Evolutionary conservation across 2,329 filamentous ascomycete species (phyloP), one percentile per base, ranked within the genome.

Genomic region (Colletotrichum sp.): DNA sequence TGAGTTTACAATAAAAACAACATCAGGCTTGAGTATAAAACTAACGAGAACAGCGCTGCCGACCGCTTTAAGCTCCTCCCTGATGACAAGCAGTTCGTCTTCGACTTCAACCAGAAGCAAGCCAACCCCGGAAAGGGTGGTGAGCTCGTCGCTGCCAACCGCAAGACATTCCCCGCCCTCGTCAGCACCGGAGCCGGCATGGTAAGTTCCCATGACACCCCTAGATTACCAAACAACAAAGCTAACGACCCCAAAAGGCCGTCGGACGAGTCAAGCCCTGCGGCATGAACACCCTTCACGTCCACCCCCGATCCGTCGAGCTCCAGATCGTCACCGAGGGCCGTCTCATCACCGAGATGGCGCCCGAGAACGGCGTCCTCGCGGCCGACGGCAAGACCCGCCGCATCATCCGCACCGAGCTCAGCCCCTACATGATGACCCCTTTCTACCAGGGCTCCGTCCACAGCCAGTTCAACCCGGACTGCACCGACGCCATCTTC

Each of bases 271-370:
- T 92, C 49, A 84, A 86, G 39, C 84, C 86, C 44, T 92, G 90
- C 79, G 90, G 88, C 74, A 89, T 92, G 83, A 91, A 90, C 85
- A 90, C 88, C 9, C 88, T 89, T 21, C 90, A 91, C 83, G 85
- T 89, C 5, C 90, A 91, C 82, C 89, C 88, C 65, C 89, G 90
- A 57, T 87, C 88, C 36, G 85, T 87, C 36, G 89, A 91, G 83
- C 86, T 91, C 68, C 88, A 89, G 77, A 83, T 90, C 80, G 86
- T 91, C 78, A 86, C 87, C 62, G 78, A 87, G 55, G 90, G 90
- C 70, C 83, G 82, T 26, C 82, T 91, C 77, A 83, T 89, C 71
- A 87, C 88, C 59, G 88, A 89, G 79, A 90, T 91, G 86, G 83
- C 89, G 3, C 85, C 88, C 21, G 90, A 90, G 82, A 90, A 90